A percentile compares a stretch with the other conserved stretches of the same genome.
Conservation (phyloP, 257 asterid genomes). For the Salvia miltiorrhiza region DNA sequence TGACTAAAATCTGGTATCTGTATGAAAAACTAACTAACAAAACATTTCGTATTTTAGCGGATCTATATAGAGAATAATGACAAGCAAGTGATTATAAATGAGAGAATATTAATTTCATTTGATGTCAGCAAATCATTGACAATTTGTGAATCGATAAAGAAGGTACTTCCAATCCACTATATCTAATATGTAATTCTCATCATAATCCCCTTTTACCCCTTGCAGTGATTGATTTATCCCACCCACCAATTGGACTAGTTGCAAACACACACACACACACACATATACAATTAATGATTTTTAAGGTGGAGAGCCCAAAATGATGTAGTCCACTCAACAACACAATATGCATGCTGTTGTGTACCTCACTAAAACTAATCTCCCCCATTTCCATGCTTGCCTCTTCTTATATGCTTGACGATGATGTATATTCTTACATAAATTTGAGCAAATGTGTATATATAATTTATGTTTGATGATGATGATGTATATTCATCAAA, state of each 20-base stretch:
- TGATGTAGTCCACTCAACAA: conserved; percentile 42
- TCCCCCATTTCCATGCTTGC: background rate
- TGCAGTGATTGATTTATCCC: conserved; percentile 13
- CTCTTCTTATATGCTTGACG: conserved; percentile 19
- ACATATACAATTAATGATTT: conserved; percentile 16
- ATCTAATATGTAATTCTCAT: background rate
- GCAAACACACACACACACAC: background rate
- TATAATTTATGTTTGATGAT: no score
- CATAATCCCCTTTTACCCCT: background rate
- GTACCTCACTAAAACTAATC: conserved; percentile 44
- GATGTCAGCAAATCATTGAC: conserved; percentile 23
- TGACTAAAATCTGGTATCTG: no score
- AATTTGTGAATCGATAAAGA: background rate
- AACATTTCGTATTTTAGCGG: background rate
- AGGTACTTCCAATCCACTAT: background rate
- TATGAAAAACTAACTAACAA: no score
- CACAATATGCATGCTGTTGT: conserved; percentile 70
- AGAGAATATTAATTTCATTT: background rate
- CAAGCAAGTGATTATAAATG: background rate
- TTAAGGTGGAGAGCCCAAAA: conserved; percentile 27
- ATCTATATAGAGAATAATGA: background rate
- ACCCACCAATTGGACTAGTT: conserved; percentile 24
- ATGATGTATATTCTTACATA: background rate
- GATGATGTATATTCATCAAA: background rate
- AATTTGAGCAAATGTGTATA: no score